phyloP scores from a whole-genome alignment of 768 basidiomycete species.

The Bullera alba region DNA sequence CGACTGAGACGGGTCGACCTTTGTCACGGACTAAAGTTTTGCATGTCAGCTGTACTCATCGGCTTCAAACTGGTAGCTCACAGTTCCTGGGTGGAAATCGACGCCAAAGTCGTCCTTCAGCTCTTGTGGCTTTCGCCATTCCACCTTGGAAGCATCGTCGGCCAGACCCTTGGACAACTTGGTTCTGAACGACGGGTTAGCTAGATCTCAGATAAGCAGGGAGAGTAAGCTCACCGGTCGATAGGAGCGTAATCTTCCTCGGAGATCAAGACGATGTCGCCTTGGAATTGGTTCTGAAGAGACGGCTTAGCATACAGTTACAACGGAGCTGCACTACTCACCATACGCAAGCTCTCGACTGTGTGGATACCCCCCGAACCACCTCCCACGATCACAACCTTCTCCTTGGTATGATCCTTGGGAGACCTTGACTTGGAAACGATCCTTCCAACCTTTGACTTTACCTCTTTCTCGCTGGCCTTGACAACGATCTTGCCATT shows the following conservation, averaged over 20 bases:
- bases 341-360: conserved; percentile 75
- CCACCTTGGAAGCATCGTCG: conserved; percentile 68
- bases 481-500: conserved; percentile 70
- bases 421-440: conserved; percentile 49
- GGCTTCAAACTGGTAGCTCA: conserved; percentile 13
- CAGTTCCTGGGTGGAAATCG: conserved; percentile 39
- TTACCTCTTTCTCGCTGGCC: conserved; percentile 59
- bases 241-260: conserved; percentile 74
- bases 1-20: conserved; percentile 59
- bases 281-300: conserved; percentile 65
- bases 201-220: background rate
- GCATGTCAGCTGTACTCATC: background rate
- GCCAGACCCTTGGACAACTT: conserved; percentile 81
- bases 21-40: conserved; percentile 55
- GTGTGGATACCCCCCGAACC: conserved; percentile 71
- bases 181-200: conserved; percentile 52
- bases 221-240: conserved; percentile 60
- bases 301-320: conserved; percentile 1
- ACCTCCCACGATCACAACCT: conserved; percentile 77
- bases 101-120: conserved; percentile 57
- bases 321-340: conserved; percentile 35
- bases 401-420: conserved; percentile 49
- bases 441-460: conserved; percentile 61
- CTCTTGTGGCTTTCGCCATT: conserved; percentile 64
- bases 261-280: conserved; percentile 70